Evolutionary conservation across 2,329 filamentous ascomycete species (phyloP).

Genomic region (Gremmenia infestans): DNA sequence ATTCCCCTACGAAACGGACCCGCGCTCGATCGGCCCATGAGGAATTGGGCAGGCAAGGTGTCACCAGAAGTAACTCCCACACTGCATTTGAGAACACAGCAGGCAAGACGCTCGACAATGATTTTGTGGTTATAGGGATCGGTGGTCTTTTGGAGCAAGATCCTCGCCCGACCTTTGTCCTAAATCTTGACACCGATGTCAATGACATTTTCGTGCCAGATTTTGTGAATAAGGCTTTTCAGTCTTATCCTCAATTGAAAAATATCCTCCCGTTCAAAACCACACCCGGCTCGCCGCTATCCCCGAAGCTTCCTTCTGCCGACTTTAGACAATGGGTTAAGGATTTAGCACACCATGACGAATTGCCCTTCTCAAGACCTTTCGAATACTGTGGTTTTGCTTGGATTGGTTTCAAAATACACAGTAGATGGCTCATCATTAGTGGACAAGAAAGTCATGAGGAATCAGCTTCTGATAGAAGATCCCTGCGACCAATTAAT

Average conservation of each 20-base stretch:
- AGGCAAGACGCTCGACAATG: background rate
- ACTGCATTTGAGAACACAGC: background rate
- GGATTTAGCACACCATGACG: conserved; percentile 24
- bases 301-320: conserved; percentile 39
- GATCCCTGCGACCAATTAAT: background rate
- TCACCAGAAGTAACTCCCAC: background rate
- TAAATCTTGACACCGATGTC: conserved; percentile 53
- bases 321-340: conserved; percentile 66
- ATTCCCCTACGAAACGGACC: background rate
- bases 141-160: conserved; percentile 70
- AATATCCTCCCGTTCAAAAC: conserved; percentile 6
- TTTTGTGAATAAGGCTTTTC: conserved; percentile 63
- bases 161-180: conserved; percentile 67
- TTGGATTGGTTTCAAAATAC: conserved; percentile 66
- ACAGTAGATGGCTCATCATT: conserved; percentile 62
- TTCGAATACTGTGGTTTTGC: conserved; percentile 56
- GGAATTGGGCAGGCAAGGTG: background rate
- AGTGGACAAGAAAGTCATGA: conserved; percentile 40
- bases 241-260: conserved; percentile 33
- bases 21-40: background rate
- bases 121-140: conserved; percentile 44
- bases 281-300: conserved; percentile 17
- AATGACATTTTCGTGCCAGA: conserved; percentile 51
- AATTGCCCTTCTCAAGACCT: conserved; percentile 41
- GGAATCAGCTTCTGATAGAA: background rate